Evolutionary conservation across 495 filamentous ascomycete genomes (phyloP).

Genomic region (Bombardia bombarda): DNA sequence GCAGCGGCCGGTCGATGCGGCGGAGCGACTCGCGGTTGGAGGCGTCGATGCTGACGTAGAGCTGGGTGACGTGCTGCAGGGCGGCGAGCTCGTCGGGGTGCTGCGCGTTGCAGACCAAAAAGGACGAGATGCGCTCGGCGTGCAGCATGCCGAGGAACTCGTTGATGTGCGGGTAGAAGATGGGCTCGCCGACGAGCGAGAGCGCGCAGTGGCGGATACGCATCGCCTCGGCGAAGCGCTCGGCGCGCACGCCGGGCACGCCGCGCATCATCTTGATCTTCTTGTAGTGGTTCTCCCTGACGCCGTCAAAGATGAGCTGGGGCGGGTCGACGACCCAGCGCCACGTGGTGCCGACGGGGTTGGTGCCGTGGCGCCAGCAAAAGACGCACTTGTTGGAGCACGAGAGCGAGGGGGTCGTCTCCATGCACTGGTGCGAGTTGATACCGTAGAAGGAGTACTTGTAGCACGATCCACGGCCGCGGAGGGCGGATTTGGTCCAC

Average conservation of each 20-base stretch:
- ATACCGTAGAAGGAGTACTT: conserved; percentile 97
- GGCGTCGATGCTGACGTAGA: conserved; percentile 94
- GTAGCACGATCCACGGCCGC: conserved; percentile 91
- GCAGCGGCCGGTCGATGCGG: conserved; percentile 82
- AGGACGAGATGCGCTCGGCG: conserved; percentile 77
- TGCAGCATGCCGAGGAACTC: conserved; percentile 78
- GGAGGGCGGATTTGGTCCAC: conserved; percentile 97
- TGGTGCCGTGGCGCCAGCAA: conserved; percentile 97
- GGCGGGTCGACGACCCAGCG: conserved; percentile 91
- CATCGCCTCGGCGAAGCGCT: conserved; percentile 89
- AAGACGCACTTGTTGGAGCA: conserved; percentile 99
- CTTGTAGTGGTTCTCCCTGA: conserved; percentile 85
- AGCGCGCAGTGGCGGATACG: conserved; percentile 87
- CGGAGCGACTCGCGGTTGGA: conserved; percentile 81
- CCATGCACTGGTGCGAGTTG: conserved; percentile 92
- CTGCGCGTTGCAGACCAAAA: conserved; percentile 97
- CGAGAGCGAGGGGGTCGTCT: conserved; percentile 87
- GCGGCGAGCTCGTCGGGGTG: conserved; percentile 85
- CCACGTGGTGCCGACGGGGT: conserved; percentile 94
- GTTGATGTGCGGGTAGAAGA: conserved; percentile 98
- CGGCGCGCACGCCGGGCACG: conserved; percentile 83
- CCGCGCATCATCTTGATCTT: conserved; percentile 97
- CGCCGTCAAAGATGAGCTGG: conserved; percentile 77
- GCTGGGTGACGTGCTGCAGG: conserved; percentile 76
- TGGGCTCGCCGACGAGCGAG: conserved; percentile 86